Evolutionary conservation across 139 green algal genomes (phyloP).

Genomic region (Auxenochlorella pyrenoidosa): DNA sequence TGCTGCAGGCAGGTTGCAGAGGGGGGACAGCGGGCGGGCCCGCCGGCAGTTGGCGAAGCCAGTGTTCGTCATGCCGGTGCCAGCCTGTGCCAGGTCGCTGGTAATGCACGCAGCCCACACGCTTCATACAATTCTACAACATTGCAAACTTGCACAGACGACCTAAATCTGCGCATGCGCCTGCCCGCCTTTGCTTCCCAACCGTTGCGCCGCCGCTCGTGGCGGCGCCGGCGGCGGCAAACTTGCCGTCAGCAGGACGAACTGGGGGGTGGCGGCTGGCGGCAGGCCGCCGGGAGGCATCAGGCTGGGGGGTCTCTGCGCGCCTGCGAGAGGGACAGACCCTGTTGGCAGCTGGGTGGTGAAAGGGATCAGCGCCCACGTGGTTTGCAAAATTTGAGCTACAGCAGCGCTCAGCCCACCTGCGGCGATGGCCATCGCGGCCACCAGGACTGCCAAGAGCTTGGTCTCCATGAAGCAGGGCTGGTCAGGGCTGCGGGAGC

Average conservation of each 20-base stretch:
- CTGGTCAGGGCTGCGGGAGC: neutral
- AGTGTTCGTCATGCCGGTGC: too few relatives aligned
- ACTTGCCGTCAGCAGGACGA: constrained; percentile 6
- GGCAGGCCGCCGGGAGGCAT: neutral
- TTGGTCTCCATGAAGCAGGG: neutral
- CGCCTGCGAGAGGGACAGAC: neutral
- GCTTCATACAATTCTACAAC: too few relatives aligned
- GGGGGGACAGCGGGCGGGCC: too few relatives aligned
- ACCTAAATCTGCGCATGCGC: too few relatives aligned
- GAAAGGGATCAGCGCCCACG: neutral
- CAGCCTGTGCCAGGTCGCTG: too few relatives aligned
- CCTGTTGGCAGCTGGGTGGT: neutral
- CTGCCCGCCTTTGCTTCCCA: too few relatives aligned
- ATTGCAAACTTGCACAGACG: too few relatives aligned
- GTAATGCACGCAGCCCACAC: too few relatives aligned
- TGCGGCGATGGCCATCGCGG: neutral
- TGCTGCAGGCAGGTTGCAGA: neutral
- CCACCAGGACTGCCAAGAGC: neutral
- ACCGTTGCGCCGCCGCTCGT: too few relatives aligned
- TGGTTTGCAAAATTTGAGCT: neutral
- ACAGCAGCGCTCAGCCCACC: neutral
- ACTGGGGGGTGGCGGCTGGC: neutral
- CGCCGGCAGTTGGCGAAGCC: too few relatives aligned
- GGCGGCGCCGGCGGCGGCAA: too few relatives aligned
- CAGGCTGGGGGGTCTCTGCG: neutral